Evolutionary conservation across 352 stramenopile species (phyloP), one percentile per base, ranked within the genome.

Genomic region (Phytophthora citrophthora): DNA sequence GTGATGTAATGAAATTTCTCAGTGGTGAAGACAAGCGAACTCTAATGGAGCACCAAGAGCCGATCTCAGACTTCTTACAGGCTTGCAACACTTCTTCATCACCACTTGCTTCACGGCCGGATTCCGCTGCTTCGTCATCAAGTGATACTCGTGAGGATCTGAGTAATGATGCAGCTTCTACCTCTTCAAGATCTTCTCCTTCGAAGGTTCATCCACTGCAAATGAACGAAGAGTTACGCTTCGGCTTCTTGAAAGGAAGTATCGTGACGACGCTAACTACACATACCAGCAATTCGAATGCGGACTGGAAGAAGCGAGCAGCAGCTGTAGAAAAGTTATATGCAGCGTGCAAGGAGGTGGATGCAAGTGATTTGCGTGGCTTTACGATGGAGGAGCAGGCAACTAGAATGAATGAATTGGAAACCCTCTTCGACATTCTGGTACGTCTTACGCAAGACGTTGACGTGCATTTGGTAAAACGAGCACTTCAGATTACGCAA

Each of bases 291-390:
- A 89, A 87, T 45, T 89, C 80, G 13, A 91, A 93, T 38, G 70
- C 80, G 7, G 81, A 90, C 39, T 93, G 84, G 84, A 93, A 91
- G 64, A 83, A 79, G 26, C 70, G 84, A 2, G 72, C 82, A 4
- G 61, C 61, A 13, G 82, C 82, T 4, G 81, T 89, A 8, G 81
- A 91, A 52, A 74, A 86, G 43, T 58, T 93, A 1, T 88, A 79
- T 24, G 56, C 61, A 2, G 44, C 67, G 0, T 70, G 64, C 26
- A 85, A 85, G 49, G 39, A 81, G 10, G 70, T 79, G 2, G 62
- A 76, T 20, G 24, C 54, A 27, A 32, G 9, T 16, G 50, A 45
- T 32, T 23, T 81, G 13, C 48, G 68, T 48, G 68, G 68, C 43
- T 11, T 54, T 46, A 70, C 52, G 39, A 27, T 41, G 2, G 45